Evolutionary conservation across 306 rosid species (phyloP).

Genomic region (Nissolia schottii): DNA sequence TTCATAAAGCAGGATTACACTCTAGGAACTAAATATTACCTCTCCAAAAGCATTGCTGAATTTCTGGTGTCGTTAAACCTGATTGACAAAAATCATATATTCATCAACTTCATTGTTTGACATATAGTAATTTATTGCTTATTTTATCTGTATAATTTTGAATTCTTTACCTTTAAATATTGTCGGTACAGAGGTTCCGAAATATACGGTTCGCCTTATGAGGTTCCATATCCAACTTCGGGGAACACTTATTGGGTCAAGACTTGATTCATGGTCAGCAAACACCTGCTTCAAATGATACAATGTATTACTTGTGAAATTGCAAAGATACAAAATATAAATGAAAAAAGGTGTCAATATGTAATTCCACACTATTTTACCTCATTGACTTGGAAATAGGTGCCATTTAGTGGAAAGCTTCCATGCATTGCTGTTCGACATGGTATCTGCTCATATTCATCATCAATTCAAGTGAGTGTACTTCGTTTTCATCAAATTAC

Average conservation of each 20-base stretch:
- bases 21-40: slow-evolving; percentile 44
- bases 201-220: slow-evolving; percentile 54
- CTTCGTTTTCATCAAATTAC: slow-evolving; percentile 5
- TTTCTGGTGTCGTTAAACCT: slow-evolving; percentile 80
- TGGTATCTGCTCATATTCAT: slow-evolving; percentile 65
- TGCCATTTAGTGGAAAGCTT: slow-evolving; percentile 92
- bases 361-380: slow-evolving; percentile 32
- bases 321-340: slow-evolving; percentile 14
- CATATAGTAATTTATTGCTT: neutral
- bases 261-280: slow-evolving; percentile 58
- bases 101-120: slow-evolving; percentile 17
- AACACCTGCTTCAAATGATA: slow-evolving; percentile 41
- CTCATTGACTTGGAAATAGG: slow-evolving; percentile 98
- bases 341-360: neutral
- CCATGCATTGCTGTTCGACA: slow-evolving; percentile 95
- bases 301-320: slow-evolving; percentile 13
- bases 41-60: slow-evolving; percentile 92
- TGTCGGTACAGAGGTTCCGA: slow-evolving; percentile 58
- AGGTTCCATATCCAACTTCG: slow-evolving; percentile 65
- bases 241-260: slow-evolving; percentile 54
- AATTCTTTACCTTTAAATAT: slow-evolving; percentile 65
- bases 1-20: neutral
- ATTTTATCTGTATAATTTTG: neutral
- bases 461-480: slow-evolving; percentile 23
- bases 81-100: slow-evolving; percentile 28